Evolutionary conservation across 441 rosid genomes (phyloP).

Genomic region (Theobroma grandiflorum): DNA sequence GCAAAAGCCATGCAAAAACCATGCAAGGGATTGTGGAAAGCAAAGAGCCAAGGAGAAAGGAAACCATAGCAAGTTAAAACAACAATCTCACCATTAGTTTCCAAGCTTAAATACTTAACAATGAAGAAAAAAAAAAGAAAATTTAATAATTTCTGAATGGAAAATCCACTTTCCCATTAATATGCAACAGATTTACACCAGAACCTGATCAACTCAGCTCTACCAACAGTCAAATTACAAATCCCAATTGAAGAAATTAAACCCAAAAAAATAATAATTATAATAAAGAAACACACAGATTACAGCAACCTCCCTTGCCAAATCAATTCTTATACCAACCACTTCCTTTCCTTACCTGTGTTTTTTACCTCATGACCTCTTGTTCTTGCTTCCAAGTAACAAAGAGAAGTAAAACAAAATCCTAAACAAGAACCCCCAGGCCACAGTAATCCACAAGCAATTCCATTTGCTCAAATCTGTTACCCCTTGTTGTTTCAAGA

Average conservation of each 20-base stretch:
- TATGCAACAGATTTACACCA: conserved; percentile 33
- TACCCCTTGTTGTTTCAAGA: conserved; percentile 65
- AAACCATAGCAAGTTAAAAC: neutral
- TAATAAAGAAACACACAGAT: neutral
- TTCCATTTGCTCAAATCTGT: conserved; percentile 75
- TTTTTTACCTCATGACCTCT: conserved; percentile 52
- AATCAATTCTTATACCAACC: neutral
- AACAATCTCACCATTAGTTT: neutral
- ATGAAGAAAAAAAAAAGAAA: neutral
- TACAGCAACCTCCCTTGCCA: neutral
- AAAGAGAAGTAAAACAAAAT: conserved; percentile 76
- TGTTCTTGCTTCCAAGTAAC: conserved; percentile 88
- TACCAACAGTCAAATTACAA: neutral
- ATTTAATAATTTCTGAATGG: neutral
- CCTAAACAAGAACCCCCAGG: conserved; percentile 85
- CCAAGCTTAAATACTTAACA: neutral
- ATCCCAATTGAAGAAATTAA: neutral
- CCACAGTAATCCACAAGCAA: conserved; percentile 78
- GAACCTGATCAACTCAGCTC: conserved; percentile 11
- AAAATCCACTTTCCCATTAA: neutral
- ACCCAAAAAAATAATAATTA: neutral
- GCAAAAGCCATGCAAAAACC: neutral
- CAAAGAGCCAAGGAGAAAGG: neutral
- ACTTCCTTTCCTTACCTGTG: neutral
- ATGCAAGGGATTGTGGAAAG: neutral